Percentiles rank a stretch among this genome's conserved stretches.
Conservation (phyloP, 2,329 filamentous ascomycete species). For the Alternaria viburni region DNA sequence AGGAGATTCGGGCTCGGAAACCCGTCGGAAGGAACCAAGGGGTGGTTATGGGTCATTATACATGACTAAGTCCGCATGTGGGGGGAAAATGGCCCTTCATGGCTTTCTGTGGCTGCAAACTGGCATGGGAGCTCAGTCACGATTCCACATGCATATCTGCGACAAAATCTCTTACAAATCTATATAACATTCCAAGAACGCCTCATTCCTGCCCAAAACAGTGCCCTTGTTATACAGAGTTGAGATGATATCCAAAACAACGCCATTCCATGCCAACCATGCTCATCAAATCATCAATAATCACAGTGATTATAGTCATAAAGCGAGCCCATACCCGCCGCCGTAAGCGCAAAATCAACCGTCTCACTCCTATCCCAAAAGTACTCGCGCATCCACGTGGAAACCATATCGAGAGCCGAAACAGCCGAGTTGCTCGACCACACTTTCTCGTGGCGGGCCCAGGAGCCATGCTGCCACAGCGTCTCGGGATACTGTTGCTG, state of each 20-base stretch:
- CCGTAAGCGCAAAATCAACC: conserved; percentile 36
- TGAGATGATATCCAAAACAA: not conserved
- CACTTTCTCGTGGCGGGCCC: conserved; percentile 40
- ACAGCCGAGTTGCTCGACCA: conserved; percentile 43
- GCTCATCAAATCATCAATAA: conserved; percentile 7
- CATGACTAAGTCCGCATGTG: too few relatives aligned
- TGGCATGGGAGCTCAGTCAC: not conserved
- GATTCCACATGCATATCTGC: not conserved
- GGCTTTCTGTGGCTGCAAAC: not conserved
- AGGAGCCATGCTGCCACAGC: conserved; percentile 35
- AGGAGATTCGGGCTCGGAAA: not conserved
- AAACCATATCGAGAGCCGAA: conserved; percentile 42
- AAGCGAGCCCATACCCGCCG: conserved; percentile 35
- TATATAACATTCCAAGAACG: not conserved
- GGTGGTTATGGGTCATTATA: too few relatives aligned
- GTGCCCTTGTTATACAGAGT: not conserved
- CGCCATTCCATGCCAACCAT: conserved; percentile 1
- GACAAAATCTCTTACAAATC: not conserved
- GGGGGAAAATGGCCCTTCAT: too few relatives aligned
- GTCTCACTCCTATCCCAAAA: conserved; percentile 46
- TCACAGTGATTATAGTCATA: conserved; percentile 33
- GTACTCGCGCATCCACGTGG: conserved; percentile 45
- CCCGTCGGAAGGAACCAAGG: too few relatives aligned
- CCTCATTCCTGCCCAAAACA: not conserved
- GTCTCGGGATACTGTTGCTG: conserved; percentile 38